Conservation (phyloP, 2,329 filamentous ascomycete species). For the Pseudocercospora crystallina region DNA sequence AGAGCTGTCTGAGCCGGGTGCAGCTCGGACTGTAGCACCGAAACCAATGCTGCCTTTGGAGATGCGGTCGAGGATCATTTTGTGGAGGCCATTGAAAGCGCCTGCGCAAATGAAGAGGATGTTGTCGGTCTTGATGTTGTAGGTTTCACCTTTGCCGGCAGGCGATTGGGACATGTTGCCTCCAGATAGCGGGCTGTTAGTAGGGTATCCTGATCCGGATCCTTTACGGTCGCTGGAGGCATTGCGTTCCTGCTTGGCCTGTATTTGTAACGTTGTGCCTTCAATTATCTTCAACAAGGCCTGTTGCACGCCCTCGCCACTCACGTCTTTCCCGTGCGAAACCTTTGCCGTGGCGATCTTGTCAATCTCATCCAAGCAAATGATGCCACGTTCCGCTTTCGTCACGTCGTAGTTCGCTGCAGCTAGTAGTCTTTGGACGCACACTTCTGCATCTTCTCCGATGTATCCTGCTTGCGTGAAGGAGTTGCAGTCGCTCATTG, state of each 20-base stretch:
- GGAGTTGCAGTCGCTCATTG: constrained; percentile 92
- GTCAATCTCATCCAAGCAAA: constrained; percentile 95
- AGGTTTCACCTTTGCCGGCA: constrained; percentile 56
- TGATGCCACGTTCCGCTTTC: constrained; percentile 84
- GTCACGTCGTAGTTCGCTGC: constrained; percentile 86
- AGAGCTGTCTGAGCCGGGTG: constrained; percentile 32
- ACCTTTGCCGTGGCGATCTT: constrained; percentile 91
- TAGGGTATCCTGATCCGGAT: constrained; percentile 30
- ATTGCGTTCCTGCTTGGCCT: constrained; percentile 73
- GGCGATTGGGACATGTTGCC: constrained; percentile 29
- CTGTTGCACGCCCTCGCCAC: constrained; percentile 95
- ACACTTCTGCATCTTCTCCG: constrained; percentile 94
- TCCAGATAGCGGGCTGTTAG: constrained; percentile 39
- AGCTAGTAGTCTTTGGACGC: constrained; percentile 84
- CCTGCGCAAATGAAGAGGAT: constrained; percentile 97
- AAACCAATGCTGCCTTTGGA: constrained; percentile 87
- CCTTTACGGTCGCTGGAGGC: constrained; percentile 18
- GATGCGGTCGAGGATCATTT: constrained; percentile 81
- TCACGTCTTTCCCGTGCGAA: constrained; percentile 86
- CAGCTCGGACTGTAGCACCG: constrained; percentile 71
- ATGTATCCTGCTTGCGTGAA: constrained; percentile 98
- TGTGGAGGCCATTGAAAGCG: constrained; percentile 90
- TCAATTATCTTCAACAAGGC: constrained; percentile 94
- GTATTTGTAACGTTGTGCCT: constrained; percentile 88
- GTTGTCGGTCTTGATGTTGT: constrained; percentile 85